A percentile compares a stretch with the other conserved stretches of the same genome.
Evolutionary conservation across 2,329 filamentous ascomycete species (phyloP).

Genomic region (Fusarium hostae): DNA sequence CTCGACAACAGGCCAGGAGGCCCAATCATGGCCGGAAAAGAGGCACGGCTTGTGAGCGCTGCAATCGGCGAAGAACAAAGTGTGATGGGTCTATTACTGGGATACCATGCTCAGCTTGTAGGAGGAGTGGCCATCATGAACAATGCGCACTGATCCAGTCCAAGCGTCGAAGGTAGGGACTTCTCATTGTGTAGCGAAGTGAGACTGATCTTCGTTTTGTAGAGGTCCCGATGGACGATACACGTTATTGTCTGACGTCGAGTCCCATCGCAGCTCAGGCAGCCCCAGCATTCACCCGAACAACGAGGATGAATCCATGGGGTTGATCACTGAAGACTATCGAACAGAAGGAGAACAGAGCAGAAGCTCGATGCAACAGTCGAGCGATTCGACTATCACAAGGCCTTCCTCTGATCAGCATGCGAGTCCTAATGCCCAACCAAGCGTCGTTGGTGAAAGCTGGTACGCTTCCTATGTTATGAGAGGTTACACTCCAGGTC

Average conservation of each 20-base stretch:
- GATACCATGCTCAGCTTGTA: background rate
- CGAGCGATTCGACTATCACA: fast-evolving
- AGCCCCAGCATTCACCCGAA: fast-evolving
- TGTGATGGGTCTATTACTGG: background rate
- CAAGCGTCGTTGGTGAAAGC: background rate
- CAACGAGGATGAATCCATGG: background rate
- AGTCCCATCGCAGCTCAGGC: fast-evolving
- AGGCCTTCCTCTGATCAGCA: fast-evolving
- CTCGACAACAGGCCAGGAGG: too few species aligned
- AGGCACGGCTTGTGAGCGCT: background rate
- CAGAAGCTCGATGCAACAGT: background rate
- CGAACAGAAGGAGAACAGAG: fast-evolving
- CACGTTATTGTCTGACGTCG: fast-evolving
- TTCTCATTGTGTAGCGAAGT: fast-evolving
- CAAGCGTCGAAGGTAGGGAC: background rate
- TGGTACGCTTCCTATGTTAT: slow-evolving; percentile 8
- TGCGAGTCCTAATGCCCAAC: background rate
- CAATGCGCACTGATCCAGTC: background rate
- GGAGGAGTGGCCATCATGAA: background rate
- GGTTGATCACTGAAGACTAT: fast-evolving
- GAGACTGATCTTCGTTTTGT: fast-evolving
- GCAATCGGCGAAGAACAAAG: slow-evolving; percentile 5
- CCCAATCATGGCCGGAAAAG: background rate
- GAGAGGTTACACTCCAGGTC: slow-evolving; percentile 5
- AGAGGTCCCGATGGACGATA: background rate